Evolutionary conservation across 2,329 filamentous ascomycete genomes (phyloP), one percentile per base, ranked within the genome.

Genomic region (Penicillium sp.): DNA sequence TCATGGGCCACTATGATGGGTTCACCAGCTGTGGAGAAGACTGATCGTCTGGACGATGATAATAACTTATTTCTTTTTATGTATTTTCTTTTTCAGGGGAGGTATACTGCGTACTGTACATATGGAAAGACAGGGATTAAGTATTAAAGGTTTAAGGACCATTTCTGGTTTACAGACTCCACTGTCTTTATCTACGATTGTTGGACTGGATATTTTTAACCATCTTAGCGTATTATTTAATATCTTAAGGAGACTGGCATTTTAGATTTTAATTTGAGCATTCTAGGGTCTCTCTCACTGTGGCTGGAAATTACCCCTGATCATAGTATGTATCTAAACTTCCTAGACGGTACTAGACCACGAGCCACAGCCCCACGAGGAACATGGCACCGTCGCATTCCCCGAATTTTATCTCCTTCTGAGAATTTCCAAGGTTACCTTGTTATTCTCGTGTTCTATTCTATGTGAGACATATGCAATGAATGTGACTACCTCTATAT

Each of bases 291-390:
- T 11, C 26, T 9, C 24, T 26, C n/a, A n/a, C n/a, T 26, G 24
- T 26, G 8, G 8, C 24, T 26, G 24, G 24, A 26, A 26, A 26
- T 26, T 26, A 9, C 8, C 6, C 24, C 24, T 9, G 24, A 9
- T 26, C 24, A n/a, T n/a, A n/a, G n/a, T n/a, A n/a, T n/a, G 10
- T 34, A 34, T 34, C 18, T 34, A 9, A n/a, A 34, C 9, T 29
- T 29, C 28, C 28, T 6, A 14, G 31, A 8, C 7, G 14, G 31
- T 32, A 20, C 34, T 36, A 38, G 27, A 14, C 27, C 42, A 49
- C 46, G 46, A 49, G 46, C 46, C 32, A 32, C 45, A 35, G 32
- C 32, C 42, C 47, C 47, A 49, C 42, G 47, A 42, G 42, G 32
- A 34, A 22, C 35, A 44, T 45, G 42, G 36, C 36, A 45, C 35